Evolutionary conservation across 495 filamentous ascomycete genomes (phyloP), one percentile per base, ranked within the genome.

Genomic region (Bacidia gigantensis): DNA sequence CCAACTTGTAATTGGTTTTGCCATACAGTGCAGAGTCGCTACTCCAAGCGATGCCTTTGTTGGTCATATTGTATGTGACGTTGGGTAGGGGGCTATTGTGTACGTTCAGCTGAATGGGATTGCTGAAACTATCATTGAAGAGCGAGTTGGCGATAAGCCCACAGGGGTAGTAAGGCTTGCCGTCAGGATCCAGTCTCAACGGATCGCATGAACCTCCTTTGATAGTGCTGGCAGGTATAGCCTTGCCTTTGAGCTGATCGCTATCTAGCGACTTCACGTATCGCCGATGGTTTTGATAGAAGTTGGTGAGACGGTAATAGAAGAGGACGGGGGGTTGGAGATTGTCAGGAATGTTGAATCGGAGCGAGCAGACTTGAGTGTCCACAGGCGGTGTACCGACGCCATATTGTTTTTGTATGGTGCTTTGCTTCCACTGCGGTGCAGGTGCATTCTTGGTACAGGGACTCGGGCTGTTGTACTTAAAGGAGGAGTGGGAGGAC

Each of bases 211-310:
- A 71, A 26, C 84, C 78, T 20, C 66, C 66, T 43, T 78, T 68
- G 58, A 98, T 83, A 11, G 75, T 75, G 25, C 53, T 46, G 51
- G 74, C 75, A 22, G 72, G 69, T 26, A 86, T 72, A 11, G 77
- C 77, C 9, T 82, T 72, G 47, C 89, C 92, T 46, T 81, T 76
- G 25, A 99, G 69, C 66, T 99, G 92, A 56, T 85, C 73, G 50
- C 80, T 74, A 60, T 89, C 83, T 54, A 94, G 78, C 1, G 88
- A 95, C 58, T 84, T 81, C 39, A 95, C 90, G 56, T 99, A 99
- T 65, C 90, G 83, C 52, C 92, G 83, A 63, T 99, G 92, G 65
- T 99, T 99, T 65, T 99, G 92, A 71, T 97, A 99, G 72, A 99
- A 99, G 67, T 99, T 94, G 40, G 87, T 89, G 39, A 99, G 79